Conservation (phyloP, 108 stramenopile genomes). For the Cyclotella baltica region DNA sequence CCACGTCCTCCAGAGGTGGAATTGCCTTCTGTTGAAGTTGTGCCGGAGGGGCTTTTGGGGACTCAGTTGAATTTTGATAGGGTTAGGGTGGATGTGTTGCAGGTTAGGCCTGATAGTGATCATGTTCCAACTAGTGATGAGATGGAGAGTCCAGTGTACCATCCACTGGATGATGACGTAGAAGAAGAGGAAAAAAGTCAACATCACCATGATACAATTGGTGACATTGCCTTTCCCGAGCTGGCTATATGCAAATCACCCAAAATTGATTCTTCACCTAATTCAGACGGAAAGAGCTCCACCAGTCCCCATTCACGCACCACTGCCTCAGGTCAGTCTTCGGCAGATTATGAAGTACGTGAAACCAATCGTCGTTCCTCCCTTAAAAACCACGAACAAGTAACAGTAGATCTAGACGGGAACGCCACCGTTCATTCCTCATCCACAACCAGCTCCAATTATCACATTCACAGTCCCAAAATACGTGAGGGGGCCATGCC, state of each 20-base stretch:
- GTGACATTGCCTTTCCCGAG: not conserved
- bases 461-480: conserved; percentile 33
- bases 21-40: conserved; percentile 6
- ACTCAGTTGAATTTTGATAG: not conserved
- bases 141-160: conserved; percentile 22
- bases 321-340: conserved; percentile 7
- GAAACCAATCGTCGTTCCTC: conserved; percentile 33
- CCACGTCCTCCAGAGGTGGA: not conserved
- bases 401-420: conserved; percentile 31
- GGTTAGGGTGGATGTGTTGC: too few relatives aligned
- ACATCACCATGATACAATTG: not conserved
- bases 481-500: conserved; percentile 46
- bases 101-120: too few relatives aligned
- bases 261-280: not conserved
- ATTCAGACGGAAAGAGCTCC: conserved; percentile 11
- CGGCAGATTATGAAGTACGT: conserved; percentile 45
- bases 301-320: conserved; percentile 24
- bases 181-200: not conserved
- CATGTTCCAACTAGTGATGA: too few relatives aligned
- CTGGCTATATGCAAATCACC: not conserved
- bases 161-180: conserved; percentile 10
- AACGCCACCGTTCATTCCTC: conserved; percentile 48
- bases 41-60: not conserved
- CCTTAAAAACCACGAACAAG: conserved; percentile 12
- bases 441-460: conserved; percentile 43